A percentile compares a stretch with the other conserved stretches of the same genome.
These are phyloP conservation scores for Epichloe sibirici DNA, from an alignment of 2,329 filamentous ascomycete genomes.

Conservation along the genomic window DNA sequence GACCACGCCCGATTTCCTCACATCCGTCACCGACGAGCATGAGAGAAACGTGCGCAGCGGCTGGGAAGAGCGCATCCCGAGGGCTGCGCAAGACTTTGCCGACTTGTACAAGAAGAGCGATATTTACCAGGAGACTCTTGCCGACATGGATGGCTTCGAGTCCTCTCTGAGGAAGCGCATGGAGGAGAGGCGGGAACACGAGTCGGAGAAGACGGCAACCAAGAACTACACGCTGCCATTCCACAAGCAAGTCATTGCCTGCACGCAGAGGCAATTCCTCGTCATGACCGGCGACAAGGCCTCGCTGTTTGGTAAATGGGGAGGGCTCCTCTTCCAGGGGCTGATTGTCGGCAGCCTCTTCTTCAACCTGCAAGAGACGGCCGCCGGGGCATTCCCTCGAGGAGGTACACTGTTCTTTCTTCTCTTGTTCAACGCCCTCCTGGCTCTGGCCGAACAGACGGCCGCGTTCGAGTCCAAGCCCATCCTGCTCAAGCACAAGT, in stretches of 20 bases:
- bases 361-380: conserved; percentile 50
- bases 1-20: conserved; percentile 66
- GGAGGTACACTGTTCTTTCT: conserved; percentile 38
- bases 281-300: conserved; percentile 64
- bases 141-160: conserved; percentile 51
- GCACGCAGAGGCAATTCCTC: conserved; percentile 68
- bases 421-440: conserved; percentile 44
- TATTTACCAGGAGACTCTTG: conserved; percentile 44
- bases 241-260: conserved; percentile 54
- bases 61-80: conserved; percentile 53
- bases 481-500: conserved; percentile 59
- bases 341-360: conserved; percentile 73
- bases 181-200: conserved; percentile 37
- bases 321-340: conserved; percentile 62
- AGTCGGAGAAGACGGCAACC: conserved; percentile 55
- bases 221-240: conserved; percentile 70
- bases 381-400: conserved; percentile 49
- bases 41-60: conserved; percentile 57
- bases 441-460: conserved; percentile 66
- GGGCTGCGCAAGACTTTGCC: conserved; percentile 54
- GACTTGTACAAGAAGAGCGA: conserved; percentile 52
- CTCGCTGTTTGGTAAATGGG: conserved; percentile 66
- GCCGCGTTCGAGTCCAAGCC: conserved; percentile 49
- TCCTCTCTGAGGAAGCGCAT: conserved; percentile 43
- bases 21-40: conserved; percentile 61